Evolutionary conservation across 2,329 filamentous ascomycete genomes (phyloP).

Genomic region (Fusarium brevicatenulatum): DNA sequence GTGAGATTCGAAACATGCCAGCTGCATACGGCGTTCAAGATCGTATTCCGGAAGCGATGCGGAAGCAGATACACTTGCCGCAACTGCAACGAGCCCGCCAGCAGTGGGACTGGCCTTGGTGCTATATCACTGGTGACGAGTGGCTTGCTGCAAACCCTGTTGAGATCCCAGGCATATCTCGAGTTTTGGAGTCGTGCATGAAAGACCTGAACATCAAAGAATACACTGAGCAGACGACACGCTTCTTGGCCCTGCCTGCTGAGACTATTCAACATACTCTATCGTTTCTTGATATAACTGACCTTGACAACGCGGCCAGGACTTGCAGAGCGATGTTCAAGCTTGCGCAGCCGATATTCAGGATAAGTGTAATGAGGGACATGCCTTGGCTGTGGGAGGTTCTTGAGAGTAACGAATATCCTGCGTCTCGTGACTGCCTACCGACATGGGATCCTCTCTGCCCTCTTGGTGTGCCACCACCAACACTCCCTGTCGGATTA

Average conservation of each 20-base stretch:
- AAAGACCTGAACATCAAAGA: accelerated
- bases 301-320: background rate
- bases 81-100: background rate
- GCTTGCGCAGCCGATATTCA: background rate
- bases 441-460: constrained; percentile 6
- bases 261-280: background rate
- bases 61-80: background rate
- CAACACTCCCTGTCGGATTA: background rate
- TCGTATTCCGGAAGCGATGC: background rate
- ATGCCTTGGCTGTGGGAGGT: constrained; percentile 8
- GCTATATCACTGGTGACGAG: background rate
- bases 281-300: accelerated
- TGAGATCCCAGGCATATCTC: background rate
- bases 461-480: background rate
- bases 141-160: constrained; percentile 5
- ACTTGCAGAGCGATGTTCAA: background rate
- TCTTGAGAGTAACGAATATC: background rate
- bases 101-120: background rate
- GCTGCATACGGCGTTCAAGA: background rate
- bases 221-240: accelerated
- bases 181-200: background rate
- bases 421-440: background rate
- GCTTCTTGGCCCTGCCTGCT: background rate
- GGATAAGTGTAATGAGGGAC: accelerated
- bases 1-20: background rate